These are phyloP conservation scores for Colletotrichum tanaceti DNA, from an alignment of 2,329 filamentous ascomycete species.

Conservation along the genomic window DNA sequence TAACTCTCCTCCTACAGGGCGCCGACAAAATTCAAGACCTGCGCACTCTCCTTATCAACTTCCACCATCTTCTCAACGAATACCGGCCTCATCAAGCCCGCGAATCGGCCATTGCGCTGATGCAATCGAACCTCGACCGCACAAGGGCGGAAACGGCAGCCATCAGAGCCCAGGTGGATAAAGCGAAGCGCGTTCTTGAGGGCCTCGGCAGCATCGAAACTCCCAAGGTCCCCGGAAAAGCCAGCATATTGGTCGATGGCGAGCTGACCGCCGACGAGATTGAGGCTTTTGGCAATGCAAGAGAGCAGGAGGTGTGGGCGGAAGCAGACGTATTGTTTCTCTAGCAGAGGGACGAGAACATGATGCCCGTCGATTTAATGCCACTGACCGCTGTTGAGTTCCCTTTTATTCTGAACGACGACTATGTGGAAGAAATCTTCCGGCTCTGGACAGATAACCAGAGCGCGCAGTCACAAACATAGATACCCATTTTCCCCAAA, in stretches of 20 bases:
- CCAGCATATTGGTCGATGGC: background rate
- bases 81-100: slow-evolving; percentile 93
- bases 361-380: background rate
- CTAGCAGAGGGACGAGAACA: slow-evolving; percentile 40
- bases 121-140: slow-evolving; percentile 84
- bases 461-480: background rate
- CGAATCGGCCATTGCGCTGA: slow-evolving; percentile 85
- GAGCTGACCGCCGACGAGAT: slow-evolving; percentile 18
- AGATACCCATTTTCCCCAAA: slow-evolving; percentile 14
- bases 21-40: slow-evolving; percentile 81
- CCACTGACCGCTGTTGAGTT: no score
- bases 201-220: slow-evolving; percentile 69
- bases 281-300: background rate
- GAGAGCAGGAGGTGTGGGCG: slow-evolving; percentile 54
- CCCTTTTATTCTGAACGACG: background rate
- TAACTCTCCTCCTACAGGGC: slow-evolving; percentile 55
- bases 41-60: slow-evolving; percentile 86
- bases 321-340: slow-evolving; percentile 56
- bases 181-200: slow-evolving; percentile 78
- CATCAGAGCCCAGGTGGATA: slow-evolving; percentile 74
- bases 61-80: slow-evolving; percentile 93
- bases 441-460: background rate
- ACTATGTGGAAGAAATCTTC: background rate
- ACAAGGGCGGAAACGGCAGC: slow-evolving; percentile 79
- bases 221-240: slow-evolving; percentile 30